Conservation (phyloP, 2,329 filamentous ascomycete genomes). For the Hypoxylon sp. region DNA sequence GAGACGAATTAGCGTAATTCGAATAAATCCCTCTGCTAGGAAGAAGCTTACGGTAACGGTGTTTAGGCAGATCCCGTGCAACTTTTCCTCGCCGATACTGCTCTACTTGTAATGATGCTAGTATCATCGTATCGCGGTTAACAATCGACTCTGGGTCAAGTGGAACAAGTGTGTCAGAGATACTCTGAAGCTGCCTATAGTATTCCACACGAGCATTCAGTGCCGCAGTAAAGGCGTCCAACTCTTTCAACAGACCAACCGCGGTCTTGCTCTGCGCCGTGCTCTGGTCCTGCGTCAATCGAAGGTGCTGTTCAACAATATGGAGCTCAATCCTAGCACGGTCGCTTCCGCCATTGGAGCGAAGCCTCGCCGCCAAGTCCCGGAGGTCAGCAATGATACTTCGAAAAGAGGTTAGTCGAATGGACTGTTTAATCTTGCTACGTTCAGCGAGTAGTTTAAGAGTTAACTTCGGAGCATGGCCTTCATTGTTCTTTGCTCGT, state of each 20-base stretch:
- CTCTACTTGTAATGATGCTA: slow-evolving; percentile 62
- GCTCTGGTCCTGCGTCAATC: slow-evolving; percentile 69
- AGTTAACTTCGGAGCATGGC: slow-evolving; percentile 77
- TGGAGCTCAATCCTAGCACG: slow-evolving; percentile 74
- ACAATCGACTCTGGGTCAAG: slow-evolving; percentile 76
- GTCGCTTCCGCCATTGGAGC: slow-evolving; percentile 66
- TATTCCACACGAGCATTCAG: slow-evolving; percentile 92
- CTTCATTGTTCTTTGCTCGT: slow-evolving; percentile 73
- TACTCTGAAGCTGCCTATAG: slow-evolving; percentile 88
- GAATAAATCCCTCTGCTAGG: not conserved
- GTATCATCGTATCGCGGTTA: slow-evolving; percentile 56
- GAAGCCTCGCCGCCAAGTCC: slow-evolving; percentile 71
- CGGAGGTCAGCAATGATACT: slow-evolving; percentile 79
- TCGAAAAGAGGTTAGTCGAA: slow-evolving; percentile 75
- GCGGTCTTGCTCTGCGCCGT: slow-evolving; percentile 66
- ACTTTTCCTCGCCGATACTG: slow-evolving; percentile 70
- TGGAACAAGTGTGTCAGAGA: slow-evolving; percentile 89
- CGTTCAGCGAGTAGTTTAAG: slow-evolving; percentile 67
- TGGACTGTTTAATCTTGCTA: slow-evolving; percentile 63
- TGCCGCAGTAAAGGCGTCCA: slow-evolving; percentile 80
- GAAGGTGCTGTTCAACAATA: slow-evolving; percentile 76
- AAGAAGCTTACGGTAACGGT: slow-evolving; percentile 74
- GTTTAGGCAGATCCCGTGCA: slow-evolving; percentile 76
- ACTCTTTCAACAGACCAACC: slow-evolving; percentile 73
- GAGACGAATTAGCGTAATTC: slow-evolving; percentile 37